phyloP scores from a whole-genome alignment of 331 rosid genomes.

The Malus hybrid region DNA sequence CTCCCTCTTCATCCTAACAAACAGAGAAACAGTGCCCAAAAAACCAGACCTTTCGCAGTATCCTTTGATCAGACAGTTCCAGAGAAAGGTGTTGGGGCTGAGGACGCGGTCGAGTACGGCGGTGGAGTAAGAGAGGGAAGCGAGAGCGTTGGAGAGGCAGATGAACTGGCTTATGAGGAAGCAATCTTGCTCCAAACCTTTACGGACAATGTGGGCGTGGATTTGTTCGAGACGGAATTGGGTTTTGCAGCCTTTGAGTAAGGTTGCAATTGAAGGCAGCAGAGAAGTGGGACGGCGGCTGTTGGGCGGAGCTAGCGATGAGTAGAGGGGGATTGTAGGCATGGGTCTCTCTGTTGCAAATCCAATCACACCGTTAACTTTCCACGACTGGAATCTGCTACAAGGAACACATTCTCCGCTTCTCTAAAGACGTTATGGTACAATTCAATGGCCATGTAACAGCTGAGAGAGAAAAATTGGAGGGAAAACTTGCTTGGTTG shows the following conservation, averaged over 20 bases:
- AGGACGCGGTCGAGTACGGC: slow-evolving; percentile 43
- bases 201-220: slow-evolving; percentile 50
- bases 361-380: not conserved
- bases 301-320: not conserved
- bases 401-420: not conserved
- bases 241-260: slow-evolving; percentile 45
- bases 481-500: not conserved
- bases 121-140: slow-evolving; percentile 32
- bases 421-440: not conserved
- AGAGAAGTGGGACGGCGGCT: not conserved
- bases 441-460: not conserved
- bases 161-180: slow-evolving; percentile 42
- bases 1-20: slow-evolving; percentile 48
- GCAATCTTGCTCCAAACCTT: slow-evolving; percentile 73
- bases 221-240: slow-evolving; percentile 42
- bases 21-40: slow-evolving; percentile 18
- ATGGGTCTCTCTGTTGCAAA: not conserved
- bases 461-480: not conserved
- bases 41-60: slow-evolving; percentile 30
- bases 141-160: slow-evolving; percentile 28
- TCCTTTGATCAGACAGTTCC: slow-evolving; percentile 52
- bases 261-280: slow-evolving; percentile 14
- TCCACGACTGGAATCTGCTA: not conserved
- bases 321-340: not conserved
- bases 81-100: slow-evolving; percentile 41